Base-by-base conservation (phyloP, 768 basidiomycete species). In the Mycena rosella region DNA sequence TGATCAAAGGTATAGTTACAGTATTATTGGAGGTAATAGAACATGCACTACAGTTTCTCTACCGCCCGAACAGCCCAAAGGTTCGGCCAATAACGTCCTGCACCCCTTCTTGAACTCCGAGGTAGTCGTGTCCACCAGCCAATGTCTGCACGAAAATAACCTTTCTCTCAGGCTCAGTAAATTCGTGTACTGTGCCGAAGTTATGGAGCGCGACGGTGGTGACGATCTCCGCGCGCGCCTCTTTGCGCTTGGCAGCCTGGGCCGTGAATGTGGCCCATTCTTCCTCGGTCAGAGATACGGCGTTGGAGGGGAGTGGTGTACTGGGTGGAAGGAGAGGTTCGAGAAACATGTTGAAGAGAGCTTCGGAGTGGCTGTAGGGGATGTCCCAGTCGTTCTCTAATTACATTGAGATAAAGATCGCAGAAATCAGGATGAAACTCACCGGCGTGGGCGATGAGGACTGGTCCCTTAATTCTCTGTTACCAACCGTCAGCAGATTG, bases 391-490 rank as follows among this genome's bases (percentile, higher is more conserved):
- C 95, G 75, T 95, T 84, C 67, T 84, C 81, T 58, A 30, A 13
- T 10, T 18, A 61, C 34, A 27, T 24, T 67, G 40, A 67, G 42
- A 63, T 18, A 48, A 42, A 2, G 30, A 51, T 6, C 30, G 38
- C 34, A 38, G 44, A 49, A 51, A 29, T 22, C 24, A 48, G 32
- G 42, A 45, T 42, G 29, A 8, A 26, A 40, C 74, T 59, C 38
- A 81, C 86, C 82, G 9, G 94, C 88, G 76, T 96, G 95, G 0
- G 86, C 88, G 69, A 96, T 85, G 40, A 95, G 80, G 9, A 93
- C 84, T 14, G 91, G 89, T 0, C 87, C 86, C 70, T 88, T 87
- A 70, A 94, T 86, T 63, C 85, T 82, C 93, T 94, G 73, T 40
- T 30, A n/a, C 10, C 24, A 24, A 38, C 26, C 55, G 81, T 45